A percentile compares a stretch with the other conserved stretches of the same genome.
Evolutionary conservation across 108 stramenopile species (phyloP).

Genomic region (Skeletonema menzelii): DNA sequence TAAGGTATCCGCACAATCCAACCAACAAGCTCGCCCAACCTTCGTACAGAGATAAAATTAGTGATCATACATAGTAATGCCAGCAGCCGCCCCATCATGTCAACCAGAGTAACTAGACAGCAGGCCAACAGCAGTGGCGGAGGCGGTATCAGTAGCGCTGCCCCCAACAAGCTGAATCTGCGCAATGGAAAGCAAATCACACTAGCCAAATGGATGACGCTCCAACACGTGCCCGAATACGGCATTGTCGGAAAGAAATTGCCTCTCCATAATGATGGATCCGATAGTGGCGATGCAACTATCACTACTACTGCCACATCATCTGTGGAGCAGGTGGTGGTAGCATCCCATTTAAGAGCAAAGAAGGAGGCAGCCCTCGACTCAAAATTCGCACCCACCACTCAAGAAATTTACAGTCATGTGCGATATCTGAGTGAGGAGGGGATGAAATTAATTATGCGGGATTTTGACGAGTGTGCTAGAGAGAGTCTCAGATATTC

Average conservation of each 20-base stretch:
- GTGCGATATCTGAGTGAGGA: constrained; percentile 16
- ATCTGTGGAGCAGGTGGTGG: background rate
- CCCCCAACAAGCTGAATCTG: constrained; percentile 9
- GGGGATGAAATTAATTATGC: constrained; percentile 6
- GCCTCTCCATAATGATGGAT: background rate
- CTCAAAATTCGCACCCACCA: constrained; percentile 11
- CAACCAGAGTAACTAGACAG: background rate
- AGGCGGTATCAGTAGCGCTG: background rate
- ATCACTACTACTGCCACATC: background rate
- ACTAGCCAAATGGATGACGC: constrained; percentile 6
- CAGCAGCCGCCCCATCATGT: background rate
- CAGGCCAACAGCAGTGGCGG: background rate
- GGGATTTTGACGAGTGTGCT: constrained; percentile 14
- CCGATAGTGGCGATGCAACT: background rate
- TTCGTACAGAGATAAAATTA: too few species aligned
- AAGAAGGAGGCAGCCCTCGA: constrained; percentile 24
- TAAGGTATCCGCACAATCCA: too few species aligned
- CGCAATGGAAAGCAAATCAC: constrained; percentile 13
- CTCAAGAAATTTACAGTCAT: constrained; percentile 7
- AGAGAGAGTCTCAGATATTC: constrained; percentile 18
- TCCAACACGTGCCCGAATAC: constrained; percentile 11
- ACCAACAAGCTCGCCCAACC: too few species aligned
- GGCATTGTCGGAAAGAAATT: constrained; percentile 1
- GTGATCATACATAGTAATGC: too few species aligned
- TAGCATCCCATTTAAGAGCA: constrained; percentile 8